Conservation (phyloP, 2,329 filamentous ascomycete species). For the Chaetomiaceae sp. region DNA sequence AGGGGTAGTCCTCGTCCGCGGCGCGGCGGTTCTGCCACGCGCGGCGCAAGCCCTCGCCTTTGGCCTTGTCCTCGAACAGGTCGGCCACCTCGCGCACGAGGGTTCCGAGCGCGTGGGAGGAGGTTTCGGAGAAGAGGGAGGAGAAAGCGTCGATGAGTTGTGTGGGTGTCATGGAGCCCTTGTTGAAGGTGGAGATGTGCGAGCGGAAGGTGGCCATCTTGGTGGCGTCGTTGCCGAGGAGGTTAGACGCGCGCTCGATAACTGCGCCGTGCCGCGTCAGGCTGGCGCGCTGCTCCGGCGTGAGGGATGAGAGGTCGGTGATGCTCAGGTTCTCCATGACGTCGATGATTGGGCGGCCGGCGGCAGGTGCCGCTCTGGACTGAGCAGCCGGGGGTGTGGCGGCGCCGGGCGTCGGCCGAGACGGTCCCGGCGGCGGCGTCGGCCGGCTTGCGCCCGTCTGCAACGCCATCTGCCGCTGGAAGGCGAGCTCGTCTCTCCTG, state of each 20-base stretch:
- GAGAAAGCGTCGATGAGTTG: constrained; percentile 86
- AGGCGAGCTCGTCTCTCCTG: constrained; percentile 80
- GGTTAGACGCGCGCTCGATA: constrained; percentile 73
- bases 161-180: constrained; percentile 60
- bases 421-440: constrained; percentile 21
- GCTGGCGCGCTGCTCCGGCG: constrained; percentile 74
- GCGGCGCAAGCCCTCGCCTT: constrained; percentile 66
- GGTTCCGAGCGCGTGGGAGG: constrained; percentile 75
- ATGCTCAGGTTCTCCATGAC: constrained; percentile 48
- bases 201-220: constrained; percentile 75
- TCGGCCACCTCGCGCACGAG: constrained; percentile 88
- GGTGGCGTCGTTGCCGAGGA: constrained; percentile 68
- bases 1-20: constrained; percentile 93
- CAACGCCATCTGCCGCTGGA: constrained; percentile 85
- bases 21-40: constrained; percentile 95
- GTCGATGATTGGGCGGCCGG: constrained; percentile 24
- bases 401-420: constrained; percentile 28
- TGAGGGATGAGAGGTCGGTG: constrained; percentile 46
- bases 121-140: constrained; percentile 70
- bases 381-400: constrained; percentile 9
- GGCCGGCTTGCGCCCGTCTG: constrained; percentile 49
- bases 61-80: constrained; percentile 76
- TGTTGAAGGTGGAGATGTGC: constrained; percentile 72
- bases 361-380: constrained; percentile 10
- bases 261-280: constrained; percentile 76